Evolutionary conservation across 108 stramenopile genomes (phyloP), one percentile per base, ranked within the genome.

Genomic region (Nitzschia putrida): DNA sequence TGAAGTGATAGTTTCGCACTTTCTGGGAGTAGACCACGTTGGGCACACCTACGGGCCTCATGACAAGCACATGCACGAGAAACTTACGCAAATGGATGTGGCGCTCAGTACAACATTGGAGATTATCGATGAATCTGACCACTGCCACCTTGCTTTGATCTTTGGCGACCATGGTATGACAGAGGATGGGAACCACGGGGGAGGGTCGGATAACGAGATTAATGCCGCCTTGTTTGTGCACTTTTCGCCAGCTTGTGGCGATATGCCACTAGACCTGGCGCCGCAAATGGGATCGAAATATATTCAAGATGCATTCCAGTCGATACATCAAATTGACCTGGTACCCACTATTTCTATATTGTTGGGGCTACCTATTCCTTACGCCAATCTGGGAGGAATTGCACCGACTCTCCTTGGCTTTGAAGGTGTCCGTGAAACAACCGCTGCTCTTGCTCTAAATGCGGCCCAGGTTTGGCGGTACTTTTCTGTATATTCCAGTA

Each of bases 141-240:
- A 66, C 57, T 90, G 91, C 68, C 70, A 85, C 24, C 68, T 83
- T 11, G 83, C 86, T 41, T 64, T 91, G 50, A 82, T 91, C 39
- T 80, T 89, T 81, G 89, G 94, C 57, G 98, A 99, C 79, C 98
- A 99, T 76, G 98, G 98, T 8, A 99, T 99, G 98, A 99, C 98
- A 12, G 94, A 94, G 68, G 95, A 94, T 66, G 98, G 98, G 25
- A 97, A 99, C 77, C 98, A 99, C 76, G 98, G 98, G 13, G 98
- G 98, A 12, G 97, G 96, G 18, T 86, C 92, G 20, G 82, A 87
- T n/a, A 95, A 97, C 34, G 98, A 99, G 75, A 82, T 86, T 18
- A 88, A 88, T 58, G 97, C 98, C 8, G 97, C 93, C 12, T 81
- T 99, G 8, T 94, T 99, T 68, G 88, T 86, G 10, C 95, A 94